Percentiles rank a stretch among this genome's conserved stretches.
Conservation (phyloP, 805 yeast genomes). For the Nakazawaea wickerhamii region DNA sequence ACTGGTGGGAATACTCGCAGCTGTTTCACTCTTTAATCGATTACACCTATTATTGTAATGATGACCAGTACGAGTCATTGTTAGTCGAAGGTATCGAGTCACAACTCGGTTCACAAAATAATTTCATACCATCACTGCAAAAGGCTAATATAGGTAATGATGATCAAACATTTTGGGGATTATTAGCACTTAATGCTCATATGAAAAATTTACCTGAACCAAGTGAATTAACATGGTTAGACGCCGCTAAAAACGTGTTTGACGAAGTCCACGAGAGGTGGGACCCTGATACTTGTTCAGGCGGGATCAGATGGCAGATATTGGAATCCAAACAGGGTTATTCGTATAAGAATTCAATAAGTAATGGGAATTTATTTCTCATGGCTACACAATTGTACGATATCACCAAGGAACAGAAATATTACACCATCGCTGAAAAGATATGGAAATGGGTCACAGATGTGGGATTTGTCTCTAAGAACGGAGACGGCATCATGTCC, state of each 20-base stretch:
- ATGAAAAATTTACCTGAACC: slow-evolving; percentile 53
- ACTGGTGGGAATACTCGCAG: slow-evolving; percentile 52
- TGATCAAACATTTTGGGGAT: slow-evolving; percentile 69
- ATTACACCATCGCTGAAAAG: slow-evolving; percentile 44
- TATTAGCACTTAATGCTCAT: slow-evolving; percentile 57
- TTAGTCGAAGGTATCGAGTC: slow-evolving; percentile 36
- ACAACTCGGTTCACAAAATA: slow-evolving; percentile 39
- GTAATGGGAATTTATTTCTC: slow-evolving; percentile 62
- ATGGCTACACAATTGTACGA: slow-evolving; percentile 59
- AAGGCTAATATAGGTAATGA: slow-evolving; percentile 68
- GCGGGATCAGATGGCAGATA: slow-evolving; percentile 71
- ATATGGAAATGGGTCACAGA: slow-evolving; percentile 52
- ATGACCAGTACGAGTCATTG: slow-evolving; percentile 25
- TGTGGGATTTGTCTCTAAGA: slow-evolving; percentile 21
- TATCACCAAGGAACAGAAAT: slow-evolving; percentile 47
- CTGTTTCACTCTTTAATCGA: slow-evolving; percentile 43
- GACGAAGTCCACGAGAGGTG: slow-evolving; percentile 54
- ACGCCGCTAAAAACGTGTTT: slow-evolving; percentile 52
- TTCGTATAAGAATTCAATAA: slow-evolving; percentile 56
- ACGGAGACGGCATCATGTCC: slow-evolving; percentile 24
- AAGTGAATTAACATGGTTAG: slow-evolving; percentile 41
- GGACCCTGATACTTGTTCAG: slow-evolving; percentile 50
- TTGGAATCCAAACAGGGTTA: slow-evolving; percentile 56
- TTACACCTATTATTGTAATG: slow-evolving; percentile 34
- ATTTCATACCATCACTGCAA: slow-evolving; percentile 59